phyloP scores from a whole-genome alignment of 2,329 filamentous ascomycete genomes.

The Diaporthe citrichinensis region DNA sequence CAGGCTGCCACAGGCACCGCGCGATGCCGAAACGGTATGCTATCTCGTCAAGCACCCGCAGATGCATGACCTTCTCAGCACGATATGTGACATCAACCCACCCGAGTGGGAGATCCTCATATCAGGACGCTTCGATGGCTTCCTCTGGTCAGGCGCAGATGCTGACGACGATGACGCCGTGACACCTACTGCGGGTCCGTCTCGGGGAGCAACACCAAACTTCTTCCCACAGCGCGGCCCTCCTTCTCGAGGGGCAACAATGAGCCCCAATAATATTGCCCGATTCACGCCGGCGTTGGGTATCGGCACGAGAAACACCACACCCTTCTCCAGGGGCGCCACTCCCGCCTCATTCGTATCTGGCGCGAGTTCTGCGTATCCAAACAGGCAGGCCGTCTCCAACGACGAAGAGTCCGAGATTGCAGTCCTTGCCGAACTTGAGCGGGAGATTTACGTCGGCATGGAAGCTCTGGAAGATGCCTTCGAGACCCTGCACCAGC shows the following conservation, averaged over 20 bases:
- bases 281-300: constrained; percentile 55
- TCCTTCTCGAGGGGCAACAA: constrained; percentile 55
- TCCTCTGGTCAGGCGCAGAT: constrained; percentile 93
- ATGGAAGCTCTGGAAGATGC: constrained; percentile 97
- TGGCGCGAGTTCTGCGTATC: constrained; percentile 62
- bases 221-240: constrained; percentile 55
- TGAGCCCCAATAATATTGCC: constrained; percentile 55
- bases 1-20: constrained; percentile 78
- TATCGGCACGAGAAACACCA: constrained; percentile 61
- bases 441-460: constrained; percentile 91
- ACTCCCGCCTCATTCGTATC: constrained; percentile 61
- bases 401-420: constrained; percentile 96
- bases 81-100: constrained; percentile 86
- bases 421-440: constrained; percentile 88
- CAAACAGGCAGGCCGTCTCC: constrained; percentile 76
- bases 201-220: constrained; percentile 68
- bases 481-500: constrained; percentile 90
- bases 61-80: constrained; percentile 89
- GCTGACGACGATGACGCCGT: constrained; percentile 58
- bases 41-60: constrained; percentile 87
- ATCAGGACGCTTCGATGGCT: constrained; percentile 94
- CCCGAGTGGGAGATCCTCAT: constrained; percentile 98
- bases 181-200: constrained; percentile 55
- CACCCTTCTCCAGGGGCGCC: constrained; percentile 66
- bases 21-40: constrained; percentile 88